These are phyloP conservation scores for Agaricus blazei DNA, from an alignment of 768 basidiomycete genomes.

Conservation along the genomic window DNA sequence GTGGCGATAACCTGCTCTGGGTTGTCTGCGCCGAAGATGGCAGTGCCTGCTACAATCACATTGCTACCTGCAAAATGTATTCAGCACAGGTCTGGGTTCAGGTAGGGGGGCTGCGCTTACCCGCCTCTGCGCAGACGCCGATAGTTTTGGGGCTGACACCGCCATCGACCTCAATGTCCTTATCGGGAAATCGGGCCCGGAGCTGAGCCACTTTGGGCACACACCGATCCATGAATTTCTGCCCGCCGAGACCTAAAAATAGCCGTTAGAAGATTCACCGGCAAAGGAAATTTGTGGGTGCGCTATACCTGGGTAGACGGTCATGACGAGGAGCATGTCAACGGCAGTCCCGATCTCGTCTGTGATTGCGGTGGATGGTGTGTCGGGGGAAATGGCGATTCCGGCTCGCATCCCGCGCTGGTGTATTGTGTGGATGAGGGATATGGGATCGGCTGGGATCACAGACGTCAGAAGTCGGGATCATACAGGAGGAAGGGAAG, in stretches of 20 bases:
- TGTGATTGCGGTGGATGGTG: conserved; percentile 83
- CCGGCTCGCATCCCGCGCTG: conserved; percentile 88
- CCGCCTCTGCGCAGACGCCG: conserved; percentile 83
- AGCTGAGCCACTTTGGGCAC: conserved; percentile 91
- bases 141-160: conserved; percentile 93
- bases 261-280: not conserved
- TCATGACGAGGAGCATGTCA: conserved; percentile 98
- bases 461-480: too few species aligned
- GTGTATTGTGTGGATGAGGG: conserved; percentile 79
- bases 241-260: conserved; percentile 77
- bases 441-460: conserved; percentile 56
- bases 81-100: not conserved
- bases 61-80: conserved; percentile 70
- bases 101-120: conserved; percentile 31
- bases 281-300: not conserved
- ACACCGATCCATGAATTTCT: conserved; percentile 92
- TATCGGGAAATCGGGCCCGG: conserved; percentile 83
- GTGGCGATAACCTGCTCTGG: conserved; percentile 73
- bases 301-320: conserved; percentile 79
- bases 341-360: conserved; percentile 77
- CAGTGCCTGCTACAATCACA: conserved; percentile 96
- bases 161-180: conserved; percentile 98
- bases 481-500: not conserved
- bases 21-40: conserved; percentile 80
- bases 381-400: conserved; percentile 95